These are phyloP conservation scores for Aspergillus aculeatinus DNA, from an alignment of 2,329 filamentous ascomycete species.

Conservation along the genomic window DNA sequence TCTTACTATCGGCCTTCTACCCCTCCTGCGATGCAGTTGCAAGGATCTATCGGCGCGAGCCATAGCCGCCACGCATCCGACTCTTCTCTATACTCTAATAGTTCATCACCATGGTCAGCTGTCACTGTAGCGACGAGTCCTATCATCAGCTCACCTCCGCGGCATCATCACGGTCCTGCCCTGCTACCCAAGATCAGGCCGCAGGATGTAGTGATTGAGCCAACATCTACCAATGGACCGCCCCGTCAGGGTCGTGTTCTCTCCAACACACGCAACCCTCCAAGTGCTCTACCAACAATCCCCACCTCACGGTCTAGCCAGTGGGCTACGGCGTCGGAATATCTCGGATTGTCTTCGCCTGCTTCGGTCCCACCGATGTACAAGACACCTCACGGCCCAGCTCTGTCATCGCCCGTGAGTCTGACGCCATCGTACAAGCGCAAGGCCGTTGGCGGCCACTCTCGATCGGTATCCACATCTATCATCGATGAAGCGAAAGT, in stretches of 20 bases:
- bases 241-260: constrained; percentile 58
- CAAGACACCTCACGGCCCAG: constrained; percentile 35
- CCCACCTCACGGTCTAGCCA: constrained; percentile 45
- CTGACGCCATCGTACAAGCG: constrained; percentile 48
- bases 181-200: constrained; percentile 81
- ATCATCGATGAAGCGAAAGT: constrained; percentile 66
- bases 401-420: constrained; percentile 65
- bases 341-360: constrained; percentile 47
- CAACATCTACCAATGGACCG: constrained; percentile 48
- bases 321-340: constrained; percentile 48
- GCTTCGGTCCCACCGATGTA: constrained; percentile 42
- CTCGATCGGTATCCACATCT: constrained; percentile 65
- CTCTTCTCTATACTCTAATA: constrained; percentile 64
- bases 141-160: constrained; percentile 64
- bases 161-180: constrained; percentile 71
- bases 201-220: constrained; percentile 75
- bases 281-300: constrained; percentile 52
- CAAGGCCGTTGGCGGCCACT: constrained; percentile 42
- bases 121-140: constrained; percentile 70
- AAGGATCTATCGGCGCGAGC: constrained; percentile 31
- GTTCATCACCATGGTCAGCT: constrained; percentile 68
- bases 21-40: constrained; percentile 40
- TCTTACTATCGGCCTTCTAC: constrained; percentile 47
- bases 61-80: constrained; percentile 66
- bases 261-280: constrained; percentile 55